Conservation (phyloP, 1,139 yeast species). For the Ashbya aceris region DNA sequence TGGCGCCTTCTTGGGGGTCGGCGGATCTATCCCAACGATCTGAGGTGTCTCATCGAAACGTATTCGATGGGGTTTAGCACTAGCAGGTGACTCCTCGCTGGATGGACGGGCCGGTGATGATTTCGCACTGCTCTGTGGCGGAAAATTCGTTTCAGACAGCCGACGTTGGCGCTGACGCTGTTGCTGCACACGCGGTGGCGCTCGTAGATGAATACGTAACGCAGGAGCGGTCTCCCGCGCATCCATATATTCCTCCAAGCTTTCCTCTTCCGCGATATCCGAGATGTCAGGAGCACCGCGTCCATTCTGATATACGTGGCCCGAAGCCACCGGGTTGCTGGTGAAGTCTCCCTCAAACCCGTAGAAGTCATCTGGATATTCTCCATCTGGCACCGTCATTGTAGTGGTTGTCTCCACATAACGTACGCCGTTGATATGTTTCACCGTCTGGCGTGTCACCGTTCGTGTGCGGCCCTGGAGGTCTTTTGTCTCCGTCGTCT, state of each 20-base stretch:
- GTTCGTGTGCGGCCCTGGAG: constrained; percentile 27
- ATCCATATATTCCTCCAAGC: constrained; percentile 20
- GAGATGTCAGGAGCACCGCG: constrained; percentile 7
- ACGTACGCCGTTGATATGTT: constrained; percentile 26
- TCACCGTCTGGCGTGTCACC: constrained; percentile 25
- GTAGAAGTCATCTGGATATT: constrained; percentile 22
- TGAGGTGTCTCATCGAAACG: background rate
- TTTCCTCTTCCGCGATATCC: constrained; percentile 4
- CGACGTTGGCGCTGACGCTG: background rate
- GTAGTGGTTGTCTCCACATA: constrained; percentile 29
- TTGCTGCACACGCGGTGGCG: background rate
- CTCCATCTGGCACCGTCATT: constrained; percentile 18
- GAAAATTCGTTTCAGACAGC: background rate
- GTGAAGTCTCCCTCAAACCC: constrained; percentile 26
- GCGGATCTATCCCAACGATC: background rate
- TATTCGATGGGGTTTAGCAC: background rate
- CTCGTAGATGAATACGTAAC: background rate
- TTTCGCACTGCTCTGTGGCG: background rate
- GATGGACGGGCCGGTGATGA: background rate
- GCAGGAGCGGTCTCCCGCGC: constrained; percentile 14
- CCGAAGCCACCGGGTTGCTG: constrained; percentile 3
- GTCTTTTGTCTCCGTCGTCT: constrained; percentile 26
- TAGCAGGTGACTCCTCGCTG: background rate
- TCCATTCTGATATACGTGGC: background rate
- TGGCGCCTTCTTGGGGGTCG: constrained; percentile 3